Conservation (phyloP, 2,329 filamentous ascomycete genomes). For the Capronia coronata region DNA sequence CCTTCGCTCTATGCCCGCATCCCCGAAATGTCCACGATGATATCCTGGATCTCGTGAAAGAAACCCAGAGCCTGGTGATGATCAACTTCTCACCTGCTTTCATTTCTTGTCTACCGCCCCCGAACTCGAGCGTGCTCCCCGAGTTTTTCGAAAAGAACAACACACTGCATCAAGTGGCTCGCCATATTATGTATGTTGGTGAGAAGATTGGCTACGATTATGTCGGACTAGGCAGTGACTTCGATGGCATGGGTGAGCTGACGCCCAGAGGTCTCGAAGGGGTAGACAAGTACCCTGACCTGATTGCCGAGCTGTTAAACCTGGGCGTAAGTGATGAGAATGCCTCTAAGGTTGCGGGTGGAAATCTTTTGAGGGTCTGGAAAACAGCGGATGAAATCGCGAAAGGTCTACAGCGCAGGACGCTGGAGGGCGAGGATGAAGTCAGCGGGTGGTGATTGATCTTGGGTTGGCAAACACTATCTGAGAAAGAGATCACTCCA, state of each 20-base stretch:
- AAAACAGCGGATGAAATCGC: conserved; percentile 68
- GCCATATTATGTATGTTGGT: conserved; percentile 78
- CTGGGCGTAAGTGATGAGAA: conserved; percentile 69
- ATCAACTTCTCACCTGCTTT: conserved; percentile 83
- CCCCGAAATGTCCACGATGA: conserved; percentile 86
- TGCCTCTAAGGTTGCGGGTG: conserved; percentile 66
- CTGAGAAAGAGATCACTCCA: too few species aligned
- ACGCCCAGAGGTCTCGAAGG: conserved; percentile 74
- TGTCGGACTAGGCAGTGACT: conserved; percentile 84
- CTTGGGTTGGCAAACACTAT: conserved; percentile 12
- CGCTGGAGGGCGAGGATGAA: conserved; percentile 43
- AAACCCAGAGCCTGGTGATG: conserved; percentile 73
- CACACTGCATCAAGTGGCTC: conserved; percentile 69
- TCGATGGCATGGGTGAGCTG: conserved; percentile 55
- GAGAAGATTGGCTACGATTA: conserved; percentile 77
- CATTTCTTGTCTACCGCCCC: conserved; percentile 62
- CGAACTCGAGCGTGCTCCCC: conserved; percentile 59
- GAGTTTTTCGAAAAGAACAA: conserved; percentile 60
- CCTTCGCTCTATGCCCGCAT: conserved; percentile 73
- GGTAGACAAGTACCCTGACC: conserved; percentile 71
- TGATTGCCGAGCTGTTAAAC: conserved; percentile 67
- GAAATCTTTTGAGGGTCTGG: conserved; percentile 82
- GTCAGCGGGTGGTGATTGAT: conserved; percentile 20
- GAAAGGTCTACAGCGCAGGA: conserved; percentile 54
- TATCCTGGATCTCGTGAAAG: conserved; percentile 68